Percentiles rank a stretch among this genome's conserved stretches.
Conservation (phyloP, 352 stramenopile genomes). For the Phytophthora quininea region DNA sequence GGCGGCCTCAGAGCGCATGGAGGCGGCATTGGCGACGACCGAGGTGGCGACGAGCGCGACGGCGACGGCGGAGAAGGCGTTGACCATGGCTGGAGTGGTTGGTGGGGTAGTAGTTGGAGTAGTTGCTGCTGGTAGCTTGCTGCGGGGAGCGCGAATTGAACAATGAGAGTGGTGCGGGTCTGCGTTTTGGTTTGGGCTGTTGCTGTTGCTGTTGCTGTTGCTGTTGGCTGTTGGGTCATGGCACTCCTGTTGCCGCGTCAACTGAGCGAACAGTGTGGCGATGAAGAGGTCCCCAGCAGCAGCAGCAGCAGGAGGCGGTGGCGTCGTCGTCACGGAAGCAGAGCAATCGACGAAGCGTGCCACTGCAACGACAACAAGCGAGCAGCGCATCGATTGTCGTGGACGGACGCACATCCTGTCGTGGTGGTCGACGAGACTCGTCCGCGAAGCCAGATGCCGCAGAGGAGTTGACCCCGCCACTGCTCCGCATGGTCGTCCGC, state of each 20-base stretch:
- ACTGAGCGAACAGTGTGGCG: no score
- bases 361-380: neutral
- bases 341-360: neutral
- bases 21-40: neutral
- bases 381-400: neutral
- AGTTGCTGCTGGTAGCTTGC: neutral
- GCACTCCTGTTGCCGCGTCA: no score
- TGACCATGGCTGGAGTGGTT: neutral
- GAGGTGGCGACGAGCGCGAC: constrained; percentile 1
- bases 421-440: neutral
- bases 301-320: no score
- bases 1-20: constrained; percentile 10
- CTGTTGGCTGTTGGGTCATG: neutral
- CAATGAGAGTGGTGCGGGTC: neutral
- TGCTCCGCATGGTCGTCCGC: no score
- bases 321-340: neutral
- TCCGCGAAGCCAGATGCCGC: constrained; percentile 1
- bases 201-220: neutral
- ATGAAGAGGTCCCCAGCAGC: no score
- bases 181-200: neutral
- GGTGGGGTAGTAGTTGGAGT: neutral
- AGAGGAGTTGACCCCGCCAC: no score
- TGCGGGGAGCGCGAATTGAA: constrained; percentile 2
- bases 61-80: neutral
- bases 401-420: neutral